Evolutionary conservation across 805 yeast species (phyloP).

Genomic region (Saturnispora sekii): DNA sequence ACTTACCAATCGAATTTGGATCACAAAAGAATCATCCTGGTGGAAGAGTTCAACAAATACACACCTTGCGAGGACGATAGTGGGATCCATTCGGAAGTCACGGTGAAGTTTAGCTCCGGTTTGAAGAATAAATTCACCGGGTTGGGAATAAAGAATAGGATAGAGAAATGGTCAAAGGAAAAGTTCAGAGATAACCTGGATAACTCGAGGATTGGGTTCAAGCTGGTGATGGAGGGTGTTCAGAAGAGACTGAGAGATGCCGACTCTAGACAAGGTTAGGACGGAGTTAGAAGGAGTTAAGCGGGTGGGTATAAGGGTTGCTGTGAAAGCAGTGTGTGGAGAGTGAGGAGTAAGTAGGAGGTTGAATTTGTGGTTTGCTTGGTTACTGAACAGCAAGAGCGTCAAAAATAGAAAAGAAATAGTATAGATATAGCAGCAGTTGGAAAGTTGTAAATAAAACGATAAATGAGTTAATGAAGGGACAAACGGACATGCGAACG

Average conservation of each 20-base stretch:
- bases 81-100: constrained; percentile 36
- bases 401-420: too few species aligned
- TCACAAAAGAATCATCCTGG: constrained; percentile 65
- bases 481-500: background rate
- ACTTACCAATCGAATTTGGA: constrained; percentile 79
- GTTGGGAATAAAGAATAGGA: constrained; percentile 53
- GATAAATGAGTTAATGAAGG: background rate
- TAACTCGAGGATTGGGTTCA: constrained; percentile 63
- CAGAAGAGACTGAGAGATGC: constrained; percentile 15
- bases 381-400: too few species aligned
- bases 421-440: background rate
- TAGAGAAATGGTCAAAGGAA: constrained; percentile 74
- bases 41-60: constrained; percentile 69
- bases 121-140: constrained; percentile 34
- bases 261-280: too few species aligned
- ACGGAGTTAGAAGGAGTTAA: too few species aligned
- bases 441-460: background rate
- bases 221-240: constrained; percentile 56
- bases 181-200: constrained; percentile 59
- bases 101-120: constrained; percentile 63
- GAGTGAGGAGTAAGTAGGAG: too few species aligned
- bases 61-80: constrained; percentile 19
- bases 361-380: too few species aligned
- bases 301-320: too few species aligned
- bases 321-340: too few species aligned